Evolutionary conservation across 1,284 basidiomycete genomes (phyloP).

Genomic region (Amylostereum areolatum): DNA sequence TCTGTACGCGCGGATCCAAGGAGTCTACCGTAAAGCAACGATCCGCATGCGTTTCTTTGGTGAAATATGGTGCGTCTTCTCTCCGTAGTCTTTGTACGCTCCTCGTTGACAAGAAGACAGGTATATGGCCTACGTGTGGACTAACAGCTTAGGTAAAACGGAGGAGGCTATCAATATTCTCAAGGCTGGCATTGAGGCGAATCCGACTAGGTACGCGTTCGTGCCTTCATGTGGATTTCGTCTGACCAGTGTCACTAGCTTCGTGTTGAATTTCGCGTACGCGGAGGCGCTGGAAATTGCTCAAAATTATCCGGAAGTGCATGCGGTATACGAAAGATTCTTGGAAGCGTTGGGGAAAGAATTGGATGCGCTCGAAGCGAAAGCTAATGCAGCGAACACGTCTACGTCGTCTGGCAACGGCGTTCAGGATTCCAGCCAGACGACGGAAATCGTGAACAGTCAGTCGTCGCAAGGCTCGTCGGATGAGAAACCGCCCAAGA

Average conservation of each 20-base stretch:
- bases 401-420: constrained; percentile 30
- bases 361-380: constrained; percentile 64
- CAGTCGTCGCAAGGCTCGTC: no score
- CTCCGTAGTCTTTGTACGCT: neutral
- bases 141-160: constrained; percentile 62
- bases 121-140: constrained; percentile 89
- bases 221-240: neutral
- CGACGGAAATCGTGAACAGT: constrained; percentile 19
- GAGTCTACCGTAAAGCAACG: constrained; percentile 84
- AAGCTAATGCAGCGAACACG: constrained; percentile 36
- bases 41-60: constrained; percentile 91
- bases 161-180: constrained; percentile 84
- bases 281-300: constrained; percentile 78
- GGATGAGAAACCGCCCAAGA: constrained; percentile 41
- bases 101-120: constrained; percentile 30
- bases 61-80: constrained; percentile 76
- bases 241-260: constrained; percentile 39
- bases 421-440: constrained; percentile 17
- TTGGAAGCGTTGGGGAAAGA: constrained; percentile 65
- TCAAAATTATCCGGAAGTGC: constrained; percentile 61
- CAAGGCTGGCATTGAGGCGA: constrained; percentile 84
- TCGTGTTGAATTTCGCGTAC: constrained; percentile 84
- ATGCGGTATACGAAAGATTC: constrained; percentile 66
- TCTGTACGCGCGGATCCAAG: constrained; percentile 68
- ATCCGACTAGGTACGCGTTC: constrained; percentile 63